Percentiles rank a stretch among this genome's conserved stretches.
Conservation (phyloP, 805 yeast genomes). For the Starmera dryadoides region DNA sequence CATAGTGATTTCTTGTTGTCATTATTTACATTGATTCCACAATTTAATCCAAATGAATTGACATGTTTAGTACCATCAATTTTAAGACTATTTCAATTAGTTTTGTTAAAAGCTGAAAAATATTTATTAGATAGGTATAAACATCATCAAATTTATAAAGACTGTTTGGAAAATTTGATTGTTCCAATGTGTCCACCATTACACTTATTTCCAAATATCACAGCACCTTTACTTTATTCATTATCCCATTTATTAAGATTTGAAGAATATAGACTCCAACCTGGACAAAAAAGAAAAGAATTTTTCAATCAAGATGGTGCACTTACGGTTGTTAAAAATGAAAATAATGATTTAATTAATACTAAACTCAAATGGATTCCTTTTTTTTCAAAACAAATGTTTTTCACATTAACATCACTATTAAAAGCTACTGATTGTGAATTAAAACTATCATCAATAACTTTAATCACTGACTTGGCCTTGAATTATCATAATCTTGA, state of each 20-base stretch:
- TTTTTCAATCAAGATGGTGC: too few relatives aligned
- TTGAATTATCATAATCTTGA: slow-evolving; percentile 7
- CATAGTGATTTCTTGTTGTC: slow-evolving; percentile 5
- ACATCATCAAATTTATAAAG: slow-evolving; percentile 1
- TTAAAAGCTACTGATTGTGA: slow-evolving; percentile 15
- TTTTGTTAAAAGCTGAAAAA: slow-evolving; percentile 4
- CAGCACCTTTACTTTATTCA: slow-evolving; percentile 15
- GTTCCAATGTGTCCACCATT: slow-evolving; percentile 15
- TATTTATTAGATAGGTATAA: slow-evolving; percentile 2
- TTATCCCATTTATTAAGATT: slow-evolving; percentile 13
- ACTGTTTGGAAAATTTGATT: slow-evolving; percentile 9
- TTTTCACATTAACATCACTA: slow-evolving; percentile 15
- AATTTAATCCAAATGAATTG: slow-evolving; percentile 11
- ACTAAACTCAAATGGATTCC: too few relatives aligned
- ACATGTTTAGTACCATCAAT: slow-evolving; percentile 7
- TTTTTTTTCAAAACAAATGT: slow-evolving; percentile 8
- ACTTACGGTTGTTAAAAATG: too few relatives aligned
- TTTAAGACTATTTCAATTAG: slow-evolving; percentile 4
- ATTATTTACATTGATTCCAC: slow-evolving; percentile 15
- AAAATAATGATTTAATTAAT: too few relatives aligned
- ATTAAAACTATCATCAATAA: slow-evolving; percentile 14
- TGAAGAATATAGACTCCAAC: slow-evolving; percentile 1
- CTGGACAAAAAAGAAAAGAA: too few relatives aligned
- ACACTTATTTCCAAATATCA: slow-evolving; percentile 8
- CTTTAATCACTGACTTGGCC: slow-evolving; percentile 14